Percentiles rank a stretch among this genome's conserved stretches.
phyloP scores from a whole-genome alignment of 2,329 filamentous ascomycete species.

The Aspergillus aculeatus region DNA sequence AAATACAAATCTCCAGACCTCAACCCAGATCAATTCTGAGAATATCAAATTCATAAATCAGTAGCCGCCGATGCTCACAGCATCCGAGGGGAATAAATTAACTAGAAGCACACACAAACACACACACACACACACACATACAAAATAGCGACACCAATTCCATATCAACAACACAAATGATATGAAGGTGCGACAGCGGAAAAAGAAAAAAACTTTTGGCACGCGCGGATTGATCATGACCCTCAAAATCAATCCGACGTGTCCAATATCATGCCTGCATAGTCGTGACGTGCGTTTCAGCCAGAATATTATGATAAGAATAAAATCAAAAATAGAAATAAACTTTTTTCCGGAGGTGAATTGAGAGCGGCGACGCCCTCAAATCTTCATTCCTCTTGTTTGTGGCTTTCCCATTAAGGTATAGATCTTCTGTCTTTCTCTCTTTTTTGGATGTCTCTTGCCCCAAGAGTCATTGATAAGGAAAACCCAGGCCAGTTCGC shows the following conservation, averaged over 20 bases:
- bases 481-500: conserved; percentile 24
- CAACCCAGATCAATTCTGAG: background rate
- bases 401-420: conserved; percentile 14
- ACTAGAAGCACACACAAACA: background rate
- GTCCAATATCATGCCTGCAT: conserved; percentile 13
- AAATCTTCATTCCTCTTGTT: conserved; percentile 1
- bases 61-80: conserved; percentile 15
- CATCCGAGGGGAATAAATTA: conserved; percentile 10
- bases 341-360: conserved; percentile 4
- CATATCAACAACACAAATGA: background rate
- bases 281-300: conserved; percentile 20
- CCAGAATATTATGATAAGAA: conserved; percentile 2
- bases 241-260: conserved; percentile 2
- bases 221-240: background rate
- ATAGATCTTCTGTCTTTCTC: conserved; percentile 19
- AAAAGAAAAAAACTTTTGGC: conserved; percentile 9
- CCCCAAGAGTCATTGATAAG: conserved; percentile 3
- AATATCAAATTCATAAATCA: conserved; percentile 8
- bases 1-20: background rate
- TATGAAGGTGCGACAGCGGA: background rate
- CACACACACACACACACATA: background rate
- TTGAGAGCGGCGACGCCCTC: background rate
- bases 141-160: background rate
- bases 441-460: background rate
- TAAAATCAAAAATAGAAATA: conserved; percentile 6